A percentile compares a stretch with the other conserved stretches of the same genome.
Conservation (phyloP, 2,329 filamentous ascomycete species). For the Ophiostoma himal-ulmi region DNA sequence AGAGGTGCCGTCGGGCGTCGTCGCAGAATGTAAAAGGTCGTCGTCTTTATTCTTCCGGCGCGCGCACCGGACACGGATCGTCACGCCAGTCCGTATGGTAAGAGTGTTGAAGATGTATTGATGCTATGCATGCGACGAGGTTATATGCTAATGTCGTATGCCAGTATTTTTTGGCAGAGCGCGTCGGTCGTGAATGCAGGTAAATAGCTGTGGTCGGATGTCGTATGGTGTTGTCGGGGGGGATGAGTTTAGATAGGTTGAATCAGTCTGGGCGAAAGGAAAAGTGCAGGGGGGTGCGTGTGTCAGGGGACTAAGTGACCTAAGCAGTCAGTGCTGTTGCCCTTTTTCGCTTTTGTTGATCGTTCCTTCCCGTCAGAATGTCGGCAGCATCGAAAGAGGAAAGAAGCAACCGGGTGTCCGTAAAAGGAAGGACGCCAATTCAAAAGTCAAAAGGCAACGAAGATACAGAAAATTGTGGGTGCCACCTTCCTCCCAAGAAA, state of each 20-base stretch:
- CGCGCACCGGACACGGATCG: background rate
- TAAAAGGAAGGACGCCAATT: background rate
- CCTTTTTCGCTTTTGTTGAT: background rate
- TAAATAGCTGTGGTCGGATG: background rate
- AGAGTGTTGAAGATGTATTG: background rate
- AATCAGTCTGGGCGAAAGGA: background rate
- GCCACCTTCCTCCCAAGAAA: background rate
- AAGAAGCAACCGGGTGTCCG: background rate
- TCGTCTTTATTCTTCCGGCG: background rate
- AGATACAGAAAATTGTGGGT: background rate
- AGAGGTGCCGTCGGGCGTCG: background rate
- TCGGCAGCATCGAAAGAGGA: too few species aligned
- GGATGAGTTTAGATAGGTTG: too few species aligned
- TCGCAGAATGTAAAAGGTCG: background rate
- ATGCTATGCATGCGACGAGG: background rate
- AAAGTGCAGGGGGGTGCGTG: background rate
- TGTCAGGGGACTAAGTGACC: background rate
- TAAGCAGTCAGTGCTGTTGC: background rate
- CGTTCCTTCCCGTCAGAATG: background rate
- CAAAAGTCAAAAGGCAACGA: background rate
- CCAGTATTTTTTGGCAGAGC: background rate
- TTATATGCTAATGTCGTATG: background rate
- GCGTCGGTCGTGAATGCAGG: background rate
- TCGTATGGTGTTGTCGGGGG: slow-evolving; percentile 1
- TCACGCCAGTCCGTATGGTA: background rate